Evolutionary conservation across 2,329 filamentous ascomycete genomes (phyloP).

Genomic region (Drechslerella dactyloides): DNA sequence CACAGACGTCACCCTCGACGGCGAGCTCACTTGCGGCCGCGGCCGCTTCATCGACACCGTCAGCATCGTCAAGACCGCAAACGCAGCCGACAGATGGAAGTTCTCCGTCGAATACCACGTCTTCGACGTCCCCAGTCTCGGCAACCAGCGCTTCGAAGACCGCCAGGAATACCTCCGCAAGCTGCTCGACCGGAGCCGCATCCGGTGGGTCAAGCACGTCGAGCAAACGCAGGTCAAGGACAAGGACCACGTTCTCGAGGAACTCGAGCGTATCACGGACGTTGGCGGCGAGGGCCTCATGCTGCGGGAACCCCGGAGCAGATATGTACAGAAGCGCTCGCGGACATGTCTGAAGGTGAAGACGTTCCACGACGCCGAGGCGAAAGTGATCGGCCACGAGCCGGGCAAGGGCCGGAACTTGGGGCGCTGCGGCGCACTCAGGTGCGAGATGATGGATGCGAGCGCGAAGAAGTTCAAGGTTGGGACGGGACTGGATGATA

Average conservation of each 20-base stretch:
- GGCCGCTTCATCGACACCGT: slow-evolving; percentile 55
- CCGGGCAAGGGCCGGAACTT: slow-evolving; percentile 54
- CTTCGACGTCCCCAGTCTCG: slow-evolving; percentile 54
- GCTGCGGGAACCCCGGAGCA: slow-evolving; percentile 53
- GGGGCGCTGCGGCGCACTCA: slow-evolving; percentile 52
- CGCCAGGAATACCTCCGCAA: slow-evolving; percentile 50
- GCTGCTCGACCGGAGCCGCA: slow-evolving; percentile 46
- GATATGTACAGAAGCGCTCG: slow-evolving; percentile 53
- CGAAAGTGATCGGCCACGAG: slow-evolving; percentile 54
- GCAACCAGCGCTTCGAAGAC: slow-evolving; percentile 52
- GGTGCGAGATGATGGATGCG: slow-evolving; percentile 55
- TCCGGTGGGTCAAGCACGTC: slow-evolving; percentile 54
- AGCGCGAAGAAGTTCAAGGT: slow-evolving; percentile 55
- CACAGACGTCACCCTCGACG: slow-evolving; percentile 54
- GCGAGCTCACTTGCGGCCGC: slow-evolving; percentile 54
- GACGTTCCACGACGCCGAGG: slow-evolving; percentile 54
- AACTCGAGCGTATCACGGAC: slow-evolving; percentile 52
- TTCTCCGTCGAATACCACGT: slow-evolving; percentile 54
- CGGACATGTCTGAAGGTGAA: slow-evolving; percentile 55
- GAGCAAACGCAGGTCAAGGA: slow-evolving; percentile 50
- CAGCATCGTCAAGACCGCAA: slow-evolving; percentile 54
- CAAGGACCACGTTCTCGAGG: slow-evolving; percentile 52
- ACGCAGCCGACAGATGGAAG: slow-evolving; percentile 53
- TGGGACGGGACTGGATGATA: slow-evolving; percentile 54
- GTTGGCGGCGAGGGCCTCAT: slow-evolving; percentile 54